Percentiles rank a stretch among this genome's conserved stretches.
Evolutionary conservation across 192 early-diverging fungal genomes (phyloP).

Genomic region (Rhizoclosmatium globosum): DNA sequence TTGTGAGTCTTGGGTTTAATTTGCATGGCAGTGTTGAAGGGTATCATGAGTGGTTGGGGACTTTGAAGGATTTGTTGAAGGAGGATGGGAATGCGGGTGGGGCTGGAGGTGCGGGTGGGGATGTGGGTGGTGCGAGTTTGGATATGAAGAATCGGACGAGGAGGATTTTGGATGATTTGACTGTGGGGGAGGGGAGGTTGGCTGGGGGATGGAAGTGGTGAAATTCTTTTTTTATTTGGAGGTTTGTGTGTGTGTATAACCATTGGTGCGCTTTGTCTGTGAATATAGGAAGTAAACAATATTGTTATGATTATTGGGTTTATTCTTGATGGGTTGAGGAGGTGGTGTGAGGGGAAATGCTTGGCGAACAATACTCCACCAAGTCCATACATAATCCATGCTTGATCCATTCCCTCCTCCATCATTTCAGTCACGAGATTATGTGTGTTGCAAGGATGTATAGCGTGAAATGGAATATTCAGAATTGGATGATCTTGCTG

Average conservation of each 20-base stretch:
- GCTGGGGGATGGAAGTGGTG: slow-evolving; percentile 32
- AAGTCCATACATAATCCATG: background rate
- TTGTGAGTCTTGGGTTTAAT: slow-evolving; percentile 4
- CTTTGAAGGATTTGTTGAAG: slow-evolving; percentile 27
- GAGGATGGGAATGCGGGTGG: background rate
- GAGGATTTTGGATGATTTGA: slow-evolving; percentile 26
- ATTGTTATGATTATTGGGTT: too few relatives aligned
- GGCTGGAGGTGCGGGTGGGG: background rate
- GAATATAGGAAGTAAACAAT: too few relatives aligned
- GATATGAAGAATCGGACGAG: slow-evolving; percentile 24
- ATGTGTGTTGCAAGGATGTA: slow-evolving; percentile 28
- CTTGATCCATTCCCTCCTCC: background rate
- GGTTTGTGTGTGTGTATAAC: too few relatives aligned
- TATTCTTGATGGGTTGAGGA: too few relatives aligned
- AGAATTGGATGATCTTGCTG: slow-evolving; percentile 25
- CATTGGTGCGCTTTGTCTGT: too few relatives aligned
- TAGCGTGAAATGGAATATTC: background rate
- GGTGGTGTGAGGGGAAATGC: background rate
- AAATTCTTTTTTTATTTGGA: background rate
- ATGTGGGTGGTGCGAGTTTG: slow-evolving; percentile 2
- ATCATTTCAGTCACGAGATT: slow-evolving; percentile 4
- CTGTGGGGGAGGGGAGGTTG: slow-evolving; percentile 21
- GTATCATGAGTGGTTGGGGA: slow-evolving; percentile 27
- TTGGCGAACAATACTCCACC: slow-evolving; percentile 16
- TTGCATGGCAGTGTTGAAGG: slow-evolving; percentile 14